phyloP scores from a whole-genome alignment of 73 alveolate species.

The Symbiodinium pilosum region DNA sequence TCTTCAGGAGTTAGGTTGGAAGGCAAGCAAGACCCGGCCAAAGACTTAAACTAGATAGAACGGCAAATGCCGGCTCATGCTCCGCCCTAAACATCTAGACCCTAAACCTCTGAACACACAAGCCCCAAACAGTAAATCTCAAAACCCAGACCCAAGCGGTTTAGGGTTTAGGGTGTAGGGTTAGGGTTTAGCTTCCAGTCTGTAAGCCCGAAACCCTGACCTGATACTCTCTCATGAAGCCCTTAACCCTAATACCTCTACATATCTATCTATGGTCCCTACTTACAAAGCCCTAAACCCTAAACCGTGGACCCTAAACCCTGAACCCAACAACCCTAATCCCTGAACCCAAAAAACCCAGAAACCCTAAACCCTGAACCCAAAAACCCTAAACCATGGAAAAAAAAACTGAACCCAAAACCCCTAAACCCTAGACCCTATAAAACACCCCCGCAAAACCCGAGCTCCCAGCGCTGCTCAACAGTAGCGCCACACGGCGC shows the following conservation, averaged over 20 bases:
- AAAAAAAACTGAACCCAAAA: no score
- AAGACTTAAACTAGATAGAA: no score
- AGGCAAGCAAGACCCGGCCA: no score
- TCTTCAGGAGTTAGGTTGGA: not conserved
- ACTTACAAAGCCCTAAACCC: no score
- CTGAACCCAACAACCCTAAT: not conserved
- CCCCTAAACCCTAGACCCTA: not conserved
- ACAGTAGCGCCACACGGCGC: slow-evolving; percentile 1
- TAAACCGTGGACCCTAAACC: not conserved
- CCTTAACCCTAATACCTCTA: no score
- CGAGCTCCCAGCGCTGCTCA: not conserved
- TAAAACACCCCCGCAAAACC: not conserved
- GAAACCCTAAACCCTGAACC: not conserved
- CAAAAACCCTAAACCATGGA: no score
- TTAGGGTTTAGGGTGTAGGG: not conserved
- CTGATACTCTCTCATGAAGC: no score
- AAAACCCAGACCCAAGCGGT: not conserved
- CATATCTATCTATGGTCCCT: no score
- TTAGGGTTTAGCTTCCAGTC: not conserved
- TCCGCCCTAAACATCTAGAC: not conserved
- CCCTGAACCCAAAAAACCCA: not conserved
- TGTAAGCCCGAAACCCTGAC: no score
- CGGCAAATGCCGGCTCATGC: no score
- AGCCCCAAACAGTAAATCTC: not conserved
- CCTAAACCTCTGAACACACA: not conserved